These are phyloP conservation scores for Pyronema domesticum DNA, from an alignment of 495 filamentous ascomycete genomes.

Conservation along the genomic window DNA sequence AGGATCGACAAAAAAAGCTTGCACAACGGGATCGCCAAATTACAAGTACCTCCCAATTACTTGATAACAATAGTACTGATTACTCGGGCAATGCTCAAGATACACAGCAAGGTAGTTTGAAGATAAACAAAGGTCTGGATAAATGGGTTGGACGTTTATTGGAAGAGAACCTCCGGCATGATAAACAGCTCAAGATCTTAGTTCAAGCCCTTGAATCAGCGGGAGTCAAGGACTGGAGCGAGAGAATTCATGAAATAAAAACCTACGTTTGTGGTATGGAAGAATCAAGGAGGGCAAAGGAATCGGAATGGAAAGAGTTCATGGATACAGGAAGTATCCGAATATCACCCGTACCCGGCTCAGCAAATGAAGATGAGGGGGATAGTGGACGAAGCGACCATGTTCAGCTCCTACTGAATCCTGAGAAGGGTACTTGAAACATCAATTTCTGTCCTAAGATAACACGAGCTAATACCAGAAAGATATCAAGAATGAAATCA, in stretches of 20 bases:
- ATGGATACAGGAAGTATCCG: neutral
- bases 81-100: neutral
- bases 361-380: neutral
- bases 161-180: slow-evolving; percentile 14
- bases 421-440: neutral
- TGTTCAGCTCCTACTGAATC: neutral
- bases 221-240: slow-evolving; percentile 12
- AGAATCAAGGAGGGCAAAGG: slow-evolving; percentile 14
- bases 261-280: slow-evolving; percentile 15
- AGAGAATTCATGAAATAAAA: slow-evolving; percentile 13
- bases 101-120: neutral
- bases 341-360: neutral
- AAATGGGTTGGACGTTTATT: slow-evolving; percentile 15
- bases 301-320: slow-evolving; percentile 13
- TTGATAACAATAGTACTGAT: neutral
- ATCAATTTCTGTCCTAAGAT: no score
- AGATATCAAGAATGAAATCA: no score
- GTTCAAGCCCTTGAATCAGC: slow-evolving; percentile 12
- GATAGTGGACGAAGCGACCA: no score
- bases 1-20: neutral
- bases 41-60: neutral
- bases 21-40: neutral
- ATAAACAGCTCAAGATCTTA: slow-evolving; percentile 15
- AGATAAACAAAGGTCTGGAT: slow-evolving; percentile 10
- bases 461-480: no score